phyloP scores from a whole-genome alignment of 2,329 filamentous ascomycete genomes.

The Bisporella sp. region DNA sequence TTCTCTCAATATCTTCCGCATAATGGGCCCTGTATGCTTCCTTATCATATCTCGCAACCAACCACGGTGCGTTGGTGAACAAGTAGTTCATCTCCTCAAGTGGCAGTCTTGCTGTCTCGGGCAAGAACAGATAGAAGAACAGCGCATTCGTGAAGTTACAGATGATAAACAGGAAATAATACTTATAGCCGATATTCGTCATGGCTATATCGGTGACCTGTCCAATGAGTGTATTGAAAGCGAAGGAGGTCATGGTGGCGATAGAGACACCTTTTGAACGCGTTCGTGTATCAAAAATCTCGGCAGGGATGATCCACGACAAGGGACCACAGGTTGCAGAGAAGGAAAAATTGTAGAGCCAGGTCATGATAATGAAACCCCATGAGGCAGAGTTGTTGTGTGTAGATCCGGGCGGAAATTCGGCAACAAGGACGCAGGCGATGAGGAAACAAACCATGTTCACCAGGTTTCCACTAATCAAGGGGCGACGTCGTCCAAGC shows the following conservation, averaged over 20 bases:
- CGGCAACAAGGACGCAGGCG: constrained; percentile 44
- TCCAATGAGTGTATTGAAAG: constrained; percentile 72
- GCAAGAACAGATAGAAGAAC: constrained; percentile 62
- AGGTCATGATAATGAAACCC: constrained; percentile 72
- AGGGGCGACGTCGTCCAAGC: constrained; percentile 62
- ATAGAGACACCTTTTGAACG: constrained; percentile 69
- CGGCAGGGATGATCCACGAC: constrained; percentile 41
- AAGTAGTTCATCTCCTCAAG: constrained; percentile 44
- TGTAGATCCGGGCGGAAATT: constrained; percentile 51
- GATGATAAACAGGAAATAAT: constrained; percentile 52
- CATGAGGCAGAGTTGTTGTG: constrained; percentile 50
- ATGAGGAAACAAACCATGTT: constrained; percentile 63
- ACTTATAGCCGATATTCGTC: constrained; percentile 38
- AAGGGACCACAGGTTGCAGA: constrained; percentile 64
- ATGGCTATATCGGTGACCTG: constrained; percentile 54
- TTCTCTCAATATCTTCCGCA: constrained; percentile 49
- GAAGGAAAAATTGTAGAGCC: constrained; percentile 76
- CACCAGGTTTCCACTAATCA: constrained; percentile 65
- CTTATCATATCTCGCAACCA: constrained; percentile 51
- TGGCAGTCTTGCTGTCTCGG: constrained; percentile 57
- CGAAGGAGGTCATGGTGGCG: constrained; percentile 65
- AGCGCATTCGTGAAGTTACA: constrained; percentile 63
- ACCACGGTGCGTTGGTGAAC: constrained; percentile 45
- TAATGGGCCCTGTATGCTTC: constrained; percentile 39
- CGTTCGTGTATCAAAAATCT: constrained; percentile 73